Evolutionary conservation across 1,284 basidiomycete species (phyloP).

Genomic region (Vanrija pseudolonga): DNA sequence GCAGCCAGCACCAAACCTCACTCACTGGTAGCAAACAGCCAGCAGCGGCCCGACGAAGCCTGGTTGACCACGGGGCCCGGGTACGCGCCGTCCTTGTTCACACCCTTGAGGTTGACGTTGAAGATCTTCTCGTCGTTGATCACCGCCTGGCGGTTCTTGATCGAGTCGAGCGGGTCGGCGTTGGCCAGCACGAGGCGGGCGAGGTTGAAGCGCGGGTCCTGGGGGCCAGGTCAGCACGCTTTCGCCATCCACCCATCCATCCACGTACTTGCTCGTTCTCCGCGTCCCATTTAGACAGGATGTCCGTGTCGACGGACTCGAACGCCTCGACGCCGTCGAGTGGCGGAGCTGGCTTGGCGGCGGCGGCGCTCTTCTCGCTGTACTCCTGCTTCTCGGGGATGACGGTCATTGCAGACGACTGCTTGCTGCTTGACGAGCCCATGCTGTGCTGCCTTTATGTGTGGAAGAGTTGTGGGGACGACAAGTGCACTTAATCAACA

Average conservation of each 20-base stretch:
- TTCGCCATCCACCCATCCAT: not conserved
- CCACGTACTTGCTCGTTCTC: conserved; percentile 52
- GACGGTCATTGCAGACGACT: not conserved
- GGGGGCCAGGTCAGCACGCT: conserved; percentile 1
- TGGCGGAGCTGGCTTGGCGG: not conserved
- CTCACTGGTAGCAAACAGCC: conserved; percentile 81
- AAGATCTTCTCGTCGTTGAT: conserved; percentile 76
- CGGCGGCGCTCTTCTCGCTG: conserved; percentile 2
- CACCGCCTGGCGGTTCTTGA: conserved; percentile 62
- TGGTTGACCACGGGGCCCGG: conserved; percentile 81
- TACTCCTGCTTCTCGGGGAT: conserved; percentile 7
- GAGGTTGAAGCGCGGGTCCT: conserved; percentile 63
- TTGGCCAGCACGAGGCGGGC: conserved; percentile 78
- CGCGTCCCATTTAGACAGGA: conserved; percentile 64
- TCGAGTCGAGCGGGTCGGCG: conserved; percentile 62
- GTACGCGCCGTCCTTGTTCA: conserved; percentile 46
- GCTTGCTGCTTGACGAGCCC: not conserved
- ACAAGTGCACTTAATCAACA: no score
- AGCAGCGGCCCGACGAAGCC: conserved; percentile 80
- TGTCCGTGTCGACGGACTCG: conserved; percentile 54
- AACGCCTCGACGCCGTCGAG: not conserved
- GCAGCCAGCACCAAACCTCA: no score
- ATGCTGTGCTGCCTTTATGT: not conserved
- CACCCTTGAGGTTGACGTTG: conserved; percentile 68
- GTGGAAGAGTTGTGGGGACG: no score